Conservation (phyloP, 2,329 filamentous ascomycete genomes). For the Grosmannia serpens region DNA sequence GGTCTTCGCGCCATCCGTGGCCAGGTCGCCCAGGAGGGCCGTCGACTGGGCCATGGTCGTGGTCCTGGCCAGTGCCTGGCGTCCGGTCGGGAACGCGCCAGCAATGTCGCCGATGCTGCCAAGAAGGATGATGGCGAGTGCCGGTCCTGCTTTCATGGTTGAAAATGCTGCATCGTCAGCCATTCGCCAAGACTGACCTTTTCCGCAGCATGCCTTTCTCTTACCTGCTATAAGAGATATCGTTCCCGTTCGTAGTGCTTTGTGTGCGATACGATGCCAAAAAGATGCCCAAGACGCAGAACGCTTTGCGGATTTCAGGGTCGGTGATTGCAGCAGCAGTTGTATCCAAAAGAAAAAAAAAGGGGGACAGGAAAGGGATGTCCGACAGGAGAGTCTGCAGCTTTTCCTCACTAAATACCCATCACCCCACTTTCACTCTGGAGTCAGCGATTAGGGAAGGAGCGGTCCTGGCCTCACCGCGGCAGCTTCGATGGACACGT, state of each 20-base stretch:
- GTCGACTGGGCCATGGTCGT: slow-evolving; percentile 1
- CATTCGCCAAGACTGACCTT: no score
- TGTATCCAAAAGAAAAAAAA: no score
- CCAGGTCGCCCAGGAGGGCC: slow-evolving; percentile 26
- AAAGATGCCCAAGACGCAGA: background rate
- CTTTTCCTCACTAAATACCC: background rate
- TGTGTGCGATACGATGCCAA: background rate
- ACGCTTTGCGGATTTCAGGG: background rate
- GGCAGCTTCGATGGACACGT: background rate
- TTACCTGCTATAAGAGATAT: background rate
- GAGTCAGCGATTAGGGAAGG: background rate
- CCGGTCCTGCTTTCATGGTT: background rate
- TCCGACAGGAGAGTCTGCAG: background rate
- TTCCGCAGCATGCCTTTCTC: no score
- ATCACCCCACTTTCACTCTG: background rate
- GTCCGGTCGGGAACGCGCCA: background rate
- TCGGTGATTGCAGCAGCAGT: background rate
- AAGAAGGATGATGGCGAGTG: background rate
- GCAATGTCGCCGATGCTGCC: background rate
- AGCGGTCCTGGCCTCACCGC: background rate
- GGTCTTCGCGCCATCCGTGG: slow-evolving; percentile 19
- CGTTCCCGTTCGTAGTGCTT: background rate
- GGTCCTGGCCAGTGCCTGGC: background rate
- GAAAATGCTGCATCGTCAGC: background rate
- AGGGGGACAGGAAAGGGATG: background rate